Percentiles rank a stretch among this genome's conserved stretches.
Conservation (phyloP, 345 rosid species). For the Abelmoschus esculentus region DNA sequence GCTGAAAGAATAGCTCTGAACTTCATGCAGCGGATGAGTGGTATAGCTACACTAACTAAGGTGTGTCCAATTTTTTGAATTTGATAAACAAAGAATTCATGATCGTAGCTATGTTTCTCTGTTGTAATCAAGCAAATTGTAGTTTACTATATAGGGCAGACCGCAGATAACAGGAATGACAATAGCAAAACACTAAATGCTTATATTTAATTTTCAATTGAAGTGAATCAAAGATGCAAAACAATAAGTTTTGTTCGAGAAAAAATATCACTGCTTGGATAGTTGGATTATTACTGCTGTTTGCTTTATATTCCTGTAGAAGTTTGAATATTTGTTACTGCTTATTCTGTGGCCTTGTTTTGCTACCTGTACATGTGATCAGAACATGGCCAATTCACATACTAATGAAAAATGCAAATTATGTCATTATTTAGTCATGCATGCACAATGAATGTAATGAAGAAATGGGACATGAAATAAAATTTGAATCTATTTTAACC, state of each 20-base stretch:
- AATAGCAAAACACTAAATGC: neutral
- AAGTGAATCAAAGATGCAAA: neutral
- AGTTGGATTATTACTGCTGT: neutral
- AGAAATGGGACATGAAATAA: neutral
- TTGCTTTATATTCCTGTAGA: neutral
- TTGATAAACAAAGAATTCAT: constrained; percentile 1
- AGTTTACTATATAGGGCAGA: neutral
- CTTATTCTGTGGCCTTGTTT: neutral
- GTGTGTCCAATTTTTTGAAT: constrained; percentile 24
- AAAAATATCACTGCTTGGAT: neutral
- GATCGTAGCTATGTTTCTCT: neutral
- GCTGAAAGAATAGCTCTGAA: constrained; percentile 90
- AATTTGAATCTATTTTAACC: neutral
- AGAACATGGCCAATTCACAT: neutral
- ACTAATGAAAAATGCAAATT: neutral
- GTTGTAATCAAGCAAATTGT: neutral
- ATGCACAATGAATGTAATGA: neutral
- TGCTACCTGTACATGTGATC: neutral
- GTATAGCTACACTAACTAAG: constrained; percentile 93
- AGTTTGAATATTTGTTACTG: neutral
- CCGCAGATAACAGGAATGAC: neutral
- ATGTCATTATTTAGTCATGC: neutral
- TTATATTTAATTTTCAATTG: neutral
- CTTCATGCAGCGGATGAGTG: constrained; percentile 99
- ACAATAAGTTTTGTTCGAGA: neutral